Evolutionary conservation across 805 yeast genomes (phyloP).

Genomic region (Wickerhamomyces bisporus): DNA sequence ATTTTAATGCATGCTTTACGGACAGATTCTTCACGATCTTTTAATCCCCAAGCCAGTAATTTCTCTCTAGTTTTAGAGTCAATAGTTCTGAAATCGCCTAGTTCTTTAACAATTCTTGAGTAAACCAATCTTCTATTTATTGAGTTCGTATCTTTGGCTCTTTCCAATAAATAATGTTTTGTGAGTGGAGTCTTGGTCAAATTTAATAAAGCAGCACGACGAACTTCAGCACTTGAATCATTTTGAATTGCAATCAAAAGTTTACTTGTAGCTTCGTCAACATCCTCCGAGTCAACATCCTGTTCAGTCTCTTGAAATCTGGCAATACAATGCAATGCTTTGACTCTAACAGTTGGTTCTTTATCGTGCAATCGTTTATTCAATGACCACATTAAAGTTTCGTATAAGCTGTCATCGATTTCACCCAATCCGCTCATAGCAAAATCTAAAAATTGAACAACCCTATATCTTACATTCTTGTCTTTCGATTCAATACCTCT

Average conservation of each 20-base stretch:
- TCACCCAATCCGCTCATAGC: conserved; percentile 69
- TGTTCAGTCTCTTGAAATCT: conserved; percentile 58
- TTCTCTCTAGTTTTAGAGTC: conserved; percentile 55
- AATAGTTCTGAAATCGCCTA: conserved; percentile 58
- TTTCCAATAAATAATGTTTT: conserved; percentile 56
- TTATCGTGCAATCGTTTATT: conserved; percentile 64
- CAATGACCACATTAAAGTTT: conserved; percentile 54
- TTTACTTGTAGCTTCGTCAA: conserved; percentile 42
- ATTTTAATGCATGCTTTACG: conserved; percentile 64
- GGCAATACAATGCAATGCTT: conserved; percentile 75
- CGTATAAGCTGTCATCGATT: conserved; percentile 67
- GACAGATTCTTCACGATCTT: conserved; percentile 77
- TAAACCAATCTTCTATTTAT: conserved; percentile 70
- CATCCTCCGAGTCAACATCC: conserved; percentile 19
- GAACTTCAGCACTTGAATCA: conserved; percentile 84
- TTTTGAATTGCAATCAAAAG: conserved; percentile 53
- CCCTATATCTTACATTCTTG: conserved; percentile 73
- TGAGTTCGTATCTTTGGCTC: conserved; percentile 77
- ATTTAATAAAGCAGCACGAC: conserved; percentile 78
- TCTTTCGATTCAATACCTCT: conserved; percentile 76
- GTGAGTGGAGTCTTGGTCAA: conserved; percentile 52
- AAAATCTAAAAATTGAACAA: conserved; percentile 68
- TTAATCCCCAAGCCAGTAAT: conserved; percentile 77
- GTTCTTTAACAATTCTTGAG: conserved; percentile 58
- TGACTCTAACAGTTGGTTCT: conserved; percentile 75